phyloP scores from a whole-genome alignment of 2,329 filamentous ascomycete genomes.

The Ceratocystis alfenasii region DNA sequence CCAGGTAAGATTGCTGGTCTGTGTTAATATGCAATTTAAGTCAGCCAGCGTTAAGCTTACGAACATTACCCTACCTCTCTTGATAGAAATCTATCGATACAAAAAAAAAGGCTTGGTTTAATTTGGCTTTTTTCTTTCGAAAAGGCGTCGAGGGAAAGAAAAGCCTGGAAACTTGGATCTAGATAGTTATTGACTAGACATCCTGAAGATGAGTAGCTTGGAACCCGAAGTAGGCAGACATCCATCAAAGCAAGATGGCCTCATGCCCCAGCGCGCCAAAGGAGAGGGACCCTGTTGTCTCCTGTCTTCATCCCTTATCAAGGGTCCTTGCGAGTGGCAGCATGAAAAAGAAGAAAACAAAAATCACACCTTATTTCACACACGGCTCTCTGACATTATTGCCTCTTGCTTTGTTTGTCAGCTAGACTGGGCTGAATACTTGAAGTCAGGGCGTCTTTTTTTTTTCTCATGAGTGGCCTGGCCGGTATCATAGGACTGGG shows the following conservation, averaged over 20 bases:
- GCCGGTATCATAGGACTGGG: neutral
- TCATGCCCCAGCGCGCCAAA: no score
- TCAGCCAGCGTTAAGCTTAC: neutral
- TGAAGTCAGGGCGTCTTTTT: neutral
- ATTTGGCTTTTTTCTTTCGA: neutral
- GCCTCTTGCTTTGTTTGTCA: neutral
- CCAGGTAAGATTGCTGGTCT: neutral
- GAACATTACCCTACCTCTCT: neutral
- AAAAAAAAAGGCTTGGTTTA: neutral
- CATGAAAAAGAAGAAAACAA: neutral
- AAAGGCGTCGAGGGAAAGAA: neutral
- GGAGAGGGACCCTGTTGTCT: no score
- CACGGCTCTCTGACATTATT: neutral
- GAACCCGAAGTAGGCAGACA: no score
- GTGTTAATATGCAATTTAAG: neutral
- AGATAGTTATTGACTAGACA: neutral
- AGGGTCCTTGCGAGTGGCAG: neutral
- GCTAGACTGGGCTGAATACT: neutral
- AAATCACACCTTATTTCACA: neutral
- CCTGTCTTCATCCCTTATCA: neutral
- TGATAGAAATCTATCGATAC: neutral
- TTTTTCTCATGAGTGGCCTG: neutral
- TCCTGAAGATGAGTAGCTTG: neutral
- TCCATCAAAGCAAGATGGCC: no score
- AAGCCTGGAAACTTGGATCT: neutral